Base-by-base conservation (phyloP, 805 yeast species). In the Spathaspora boniae region DNA sequence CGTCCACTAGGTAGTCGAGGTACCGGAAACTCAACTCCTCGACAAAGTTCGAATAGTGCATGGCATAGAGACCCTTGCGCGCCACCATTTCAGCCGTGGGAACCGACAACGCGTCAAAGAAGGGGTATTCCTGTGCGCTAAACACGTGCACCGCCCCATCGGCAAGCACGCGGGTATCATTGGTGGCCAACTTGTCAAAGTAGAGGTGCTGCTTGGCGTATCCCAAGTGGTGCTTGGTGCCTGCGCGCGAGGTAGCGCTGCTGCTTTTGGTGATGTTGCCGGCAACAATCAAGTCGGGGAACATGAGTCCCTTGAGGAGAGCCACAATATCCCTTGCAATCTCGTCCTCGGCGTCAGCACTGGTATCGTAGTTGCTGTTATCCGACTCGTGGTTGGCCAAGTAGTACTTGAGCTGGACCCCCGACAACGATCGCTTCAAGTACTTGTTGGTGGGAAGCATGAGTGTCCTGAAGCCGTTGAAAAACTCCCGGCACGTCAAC, bases 1-100 rank as follows among this genome's bases (percentile, higher is more conserved):
- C 78, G 36, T 79, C 82, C 12, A 89, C 72, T 31, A 86, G 56
- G 29, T 70, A 42, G 2, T 65, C 58, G 14, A 86, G 56, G 9
- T 73, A 70, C 39, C 88, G 72, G 35, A 85, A 74, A 29, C 75
- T 65, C 11, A 86, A 45, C 47, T 86, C 95, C n/a, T 73, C 70
- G 5, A 85, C 89, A 53, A 86, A 78, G 18, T 66, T 66, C 2
- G 80, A 65, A 33, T 77, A 78, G 40, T 78, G 68, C 40, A 63
- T 44, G 1, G 70, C 70, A 43, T 45, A 58, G 20, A 68, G 51
- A 5, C 64, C 56, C 37, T 59, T 65, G 15, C 65, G 40, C 2
- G 71, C 67, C 3, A 49, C 51, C 48, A 67, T 48, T 1, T 46
- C 47, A 4, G 48, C 58, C 7, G 47, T 29, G 3, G 52, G 42